Evolutionary conservation across 2,329 filamentous ascomycete species (phyloP).

Genomic region (Cladorrhinum sp.): DNA sequence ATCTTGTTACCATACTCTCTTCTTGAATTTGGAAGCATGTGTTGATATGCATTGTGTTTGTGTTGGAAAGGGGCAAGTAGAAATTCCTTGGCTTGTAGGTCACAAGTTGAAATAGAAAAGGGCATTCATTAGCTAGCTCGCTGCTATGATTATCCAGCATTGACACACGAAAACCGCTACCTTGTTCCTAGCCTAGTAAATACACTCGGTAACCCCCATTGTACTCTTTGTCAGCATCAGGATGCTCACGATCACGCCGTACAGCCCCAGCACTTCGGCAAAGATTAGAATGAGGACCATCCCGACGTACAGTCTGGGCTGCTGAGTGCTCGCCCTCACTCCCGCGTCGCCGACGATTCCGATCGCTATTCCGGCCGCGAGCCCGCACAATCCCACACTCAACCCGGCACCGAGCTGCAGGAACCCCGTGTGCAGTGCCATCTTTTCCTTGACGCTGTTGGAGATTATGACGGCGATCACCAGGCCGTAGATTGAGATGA

Average conservation of each 20-base stretch:
- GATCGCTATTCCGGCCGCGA: slow-evolving; percentile 82
- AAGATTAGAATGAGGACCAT: slow-evolving; percentile 99
- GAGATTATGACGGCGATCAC: slow-evolving; percentile 85
- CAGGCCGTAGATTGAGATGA: slow-evolving; percentile 97
- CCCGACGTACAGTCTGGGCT: slow-evolving; percentile 85
- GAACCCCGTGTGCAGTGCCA: slow-evolving; percentile 72
- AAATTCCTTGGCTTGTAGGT: too few relatives aligned
- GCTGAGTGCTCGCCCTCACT: slow-evolving; percentile 81
- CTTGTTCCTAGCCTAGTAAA: slow-evolving; percentile 27
- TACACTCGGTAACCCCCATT: slow-evolving; percentile 38
- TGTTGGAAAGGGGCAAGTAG: too few relatives aligned
- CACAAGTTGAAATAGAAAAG: too few relatives aligned
- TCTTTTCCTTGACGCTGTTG: slow-evolving; percentile 67
- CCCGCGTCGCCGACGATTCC: slow-evolving; percentile 86
- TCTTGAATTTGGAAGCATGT: neutral
- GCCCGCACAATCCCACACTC: slow-evolving; percentile 73
- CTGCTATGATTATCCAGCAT: too few relatives aligned
- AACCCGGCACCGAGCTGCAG: slow-evolving; percentile 83
- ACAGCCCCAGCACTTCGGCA: slow-evolving; percentile 84
- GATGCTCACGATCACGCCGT: slow-evolving; percentile 47
- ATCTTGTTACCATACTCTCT: neutral
- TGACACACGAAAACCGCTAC: too few relatives aligned
- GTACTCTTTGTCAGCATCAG: slow-evolving; percentile 46
- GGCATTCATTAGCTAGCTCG: too few relatives aligned
- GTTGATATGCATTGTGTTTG: too few relatives aligned